Evolutionary conservation across 371 early-diverging fungal genomes (phyloP).

Genomic region (Lichtheimia ramosa): DNA sequence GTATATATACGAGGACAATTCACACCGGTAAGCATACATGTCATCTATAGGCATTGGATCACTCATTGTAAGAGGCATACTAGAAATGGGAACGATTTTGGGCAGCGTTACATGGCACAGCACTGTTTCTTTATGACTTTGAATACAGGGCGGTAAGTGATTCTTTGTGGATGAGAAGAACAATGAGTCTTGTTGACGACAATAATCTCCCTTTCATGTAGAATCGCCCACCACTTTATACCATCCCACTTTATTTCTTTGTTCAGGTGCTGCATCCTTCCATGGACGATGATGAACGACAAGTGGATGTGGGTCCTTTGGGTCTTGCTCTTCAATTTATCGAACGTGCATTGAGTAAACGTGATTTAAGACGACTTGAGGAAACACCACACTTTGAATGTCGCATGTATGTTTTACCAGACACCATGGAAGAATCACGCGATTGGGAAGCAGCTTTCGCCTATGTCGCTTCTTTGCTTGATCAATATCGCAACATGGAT

Average conservation of each 20-base stretch:
- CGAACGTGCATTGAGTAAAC: constrained; percentile 12
- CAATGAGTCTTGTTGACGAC: background rate
- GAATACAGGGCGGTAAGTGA: constrained; percentile 40
- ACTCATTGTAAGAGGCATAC: background rate
- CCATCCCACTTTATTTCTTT: constrained; percentile 31
- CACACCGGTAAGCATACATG: constrained; percentile 37
- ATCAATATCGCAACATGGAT: constrained; percentile 17
- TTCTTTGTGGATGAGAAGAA: background rate
- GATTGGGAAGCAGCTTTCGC: constrained; percentile 39
- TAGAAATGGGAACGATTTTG: constrained; percentile 51
- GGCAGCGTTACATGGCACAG: constrained; percentile 33
- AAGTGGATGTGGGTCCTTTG: constrained; percentile 42
- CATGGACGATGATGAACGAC: constrained; percentile 42
- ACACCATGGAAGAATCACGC: constrained; percentile 21
- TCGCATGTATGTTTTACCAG: constrained; percentile 49
- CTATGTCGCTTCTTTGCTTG: constrained; percentile 13
- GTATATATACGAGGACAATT: constrained; percentile 38
- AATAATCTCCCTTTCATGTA: constrained; percentile 7
- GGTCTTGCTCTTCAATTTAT: constrained; percentile 46
- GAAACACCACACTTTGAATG: constrained; percentile 26
- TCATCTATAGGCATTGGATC: constrained; percentile 24
- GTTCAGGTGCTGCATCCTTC: constrained; percentile 36
- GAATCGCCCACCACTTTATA: constrained; percentile 27
- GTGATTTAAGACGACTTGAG: constrained; percentile 7
- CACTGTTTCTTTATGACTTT: constrained; percentile 45